Conservation (phyloP, 1,284 basidiomycete species). For the Fomitopsis pinicola region DNA sequence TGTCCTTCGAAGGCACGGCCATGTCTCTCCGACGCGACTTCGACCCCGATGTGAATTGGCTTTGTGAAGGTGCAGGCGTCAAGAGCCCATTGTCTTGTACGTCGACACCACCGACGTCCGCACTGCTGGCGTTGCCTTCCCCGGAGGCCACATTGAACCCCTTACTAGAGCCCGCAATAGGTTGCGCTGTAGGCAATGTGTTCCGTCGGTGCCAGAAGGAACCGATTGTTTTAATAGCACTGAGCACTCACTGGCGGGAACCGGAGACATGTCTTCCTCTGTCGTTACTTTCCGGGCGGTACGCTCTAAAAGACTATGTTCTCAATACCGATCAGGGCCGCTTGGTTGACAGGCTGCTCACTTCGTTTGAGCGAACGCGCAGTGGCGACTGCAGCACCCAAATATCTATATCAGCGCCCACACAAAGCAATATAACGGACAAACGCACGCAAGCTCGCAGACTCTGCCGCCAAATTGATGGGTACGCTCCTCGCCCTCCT, state of each 20-base stretch:
- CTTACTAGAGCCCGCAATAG: neutral
- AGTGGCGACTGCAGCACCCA: neutral
- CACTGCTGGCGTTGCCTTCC: neutral
- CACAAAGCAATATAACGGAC: neutral
- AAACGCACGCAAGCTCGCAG: constrained; percentile 14
- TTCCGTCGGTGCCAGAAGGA: neutral
- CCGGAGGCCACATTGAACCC: neutral
- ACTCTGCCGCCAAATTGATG: constrained; percentile 5
- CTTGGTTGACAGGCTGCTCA: constrained; percentile 8
- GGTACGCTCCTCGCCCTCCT: constrained; percentile 19
- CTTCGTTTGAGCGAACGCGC: neutral
- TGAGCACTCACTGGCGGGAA: neutral
- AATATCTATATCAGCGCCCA: neutral
- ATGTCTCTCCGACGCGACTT: neutral
- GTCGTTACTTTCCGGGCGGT: neutral
- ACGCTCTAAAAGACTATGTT: neutral
- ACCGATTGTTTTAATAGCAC: neutral
- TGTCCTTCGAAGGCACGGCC: neutral
- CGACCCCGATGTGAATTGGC: neutral
- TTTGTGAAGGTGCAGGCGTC: constrained; percentile 8
- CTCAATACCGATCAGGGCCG: neutral
- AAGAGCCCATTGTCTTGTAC: constrained; percentile 1
- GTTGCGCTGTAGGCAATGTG: neutral
- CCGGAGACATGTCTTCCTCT: neutral
- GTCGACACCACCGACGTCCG: neutral